Evolutionary conservation across 768 basidiomycete genomes (phyloP).

Genomic region (Clathrus columnatus): DNA sequence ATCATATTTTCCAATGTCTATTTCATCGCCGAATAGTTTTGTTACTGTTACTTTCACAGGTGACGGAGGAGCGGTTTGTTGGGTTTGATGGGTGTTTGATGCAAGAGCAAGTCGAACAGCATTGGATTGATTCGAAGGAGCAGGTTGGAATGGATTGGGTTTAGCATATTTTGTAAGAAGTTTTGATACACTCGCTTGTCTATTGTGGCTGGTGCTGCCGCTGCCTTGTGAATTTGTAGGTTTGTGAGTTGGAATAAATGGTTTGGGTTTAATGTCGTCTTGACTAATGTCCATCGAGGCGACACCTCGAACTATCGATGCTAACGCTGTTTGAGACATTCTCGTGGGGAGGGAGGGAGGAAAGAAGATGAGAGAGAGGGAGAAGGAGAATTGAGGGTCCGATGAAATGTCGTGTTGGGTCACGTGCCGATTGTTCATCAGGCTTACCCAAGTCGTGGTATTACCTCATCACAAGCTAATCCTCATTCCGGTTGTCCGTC

Average conservation of each 20-base stretch:
- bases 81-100: constrained; percentile 23
- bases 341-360: background rate
- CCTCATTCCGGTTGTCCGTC: too few species aligned
- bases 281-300: constrained; percentile 9
- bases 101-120: constrained; percentile 10
- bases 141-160: constrained; percentile 40
- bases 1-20: constrained; percentile 89
- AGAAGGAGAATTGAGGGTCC: background rate
- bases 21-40: constrained; percentile 4
- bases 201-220: constrained; percentile 17
- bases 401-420: background rate
- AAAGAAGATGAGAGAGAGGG: background rate
- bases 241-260: constrained; percentile 10
- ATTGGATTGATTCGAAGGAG: constrained; percentile 19
- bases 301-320: constrained; percentile 7
- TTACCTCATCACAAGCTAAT: too few species aligned
- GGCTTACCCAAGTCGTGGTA: too few species aligned
- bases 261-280: constrained; percentile 2
- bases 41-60: constrained; percentile 18
- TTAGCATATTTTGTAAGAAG: constrained; percentile 68
- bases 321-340: constrained; percentile 8
- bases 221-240: constrained; percentile 8
- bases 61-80: constrained; percentile 34
- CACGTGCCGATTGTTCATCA: background rate
- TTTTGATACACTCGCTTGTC: constrained; percentile 27